Percentiles rank a stretch among this genome's conserved stretches.
These are phyloP conservation scores for Penicillium sp. DNA, from an alignment of 2,329 filamentous ascomycete species.

Conservation along the genomic window DNA sequence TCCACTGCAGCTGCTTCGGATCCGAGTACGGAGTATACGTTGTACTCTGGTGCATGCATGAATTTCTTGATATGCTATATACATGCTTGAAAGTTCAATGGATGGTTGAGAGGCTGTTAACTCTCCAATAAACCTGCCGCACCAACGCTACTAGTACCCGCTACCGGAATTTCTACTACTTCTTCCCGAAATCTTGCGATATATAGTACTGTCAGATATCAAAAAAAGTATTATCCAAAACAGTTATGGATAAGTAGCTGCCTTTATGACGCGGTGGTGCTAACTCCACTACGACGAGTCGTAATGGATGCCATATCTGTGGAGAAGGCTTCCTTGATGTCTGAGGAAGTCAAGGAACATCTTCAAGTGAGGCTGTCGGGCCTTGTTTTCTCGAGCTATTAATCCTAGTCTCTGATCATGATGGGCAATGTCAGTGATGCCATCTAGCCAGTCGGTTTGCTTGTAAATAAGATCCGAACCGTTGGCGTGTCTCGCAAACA, in stretches of 20 bases:
- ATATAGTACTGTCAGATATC: not conserved
- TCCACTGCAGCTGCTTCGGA: not conserved
- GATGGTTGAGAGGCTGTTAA: not conserved
- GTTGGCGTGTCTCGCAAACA: no score
- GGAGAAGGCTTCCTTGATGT: not conserved
- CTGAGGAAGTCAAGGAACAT: not conserved
- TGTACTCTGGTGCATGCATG: no score
- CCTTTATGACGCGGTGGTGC: not conserved
- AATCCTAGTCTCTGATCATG: no score
- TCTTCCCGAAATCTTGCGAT: not conserved
- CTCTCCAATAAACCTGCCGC: not conserved
- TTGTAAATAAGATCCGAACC: not conserved
- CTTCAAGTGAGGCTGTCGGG: not conserved
- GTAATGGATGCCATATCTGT: not conserved
- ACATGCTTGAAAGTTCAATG: not conserved
- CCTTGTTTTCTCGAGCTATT: no score
- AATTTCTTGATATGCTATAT: not conserved
- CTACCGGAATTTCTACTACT: not conserved
- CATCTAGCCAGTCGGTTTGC: not conserved
- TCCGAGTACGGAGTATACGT: not conserved
- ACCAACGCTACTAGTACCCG: not conserved
- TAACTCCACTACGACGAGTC: not conserved
- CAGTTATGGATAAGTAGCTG: not conserved
- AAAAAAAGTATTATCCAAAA: not conserved
- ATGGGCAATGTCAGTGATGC: not conserved